Evolutionary conservation across 768 basidiomycete genomes (phyloP), one percentile per base, ranked within the genome.

Genomic region (Crepidotus variabilis): DNA sequence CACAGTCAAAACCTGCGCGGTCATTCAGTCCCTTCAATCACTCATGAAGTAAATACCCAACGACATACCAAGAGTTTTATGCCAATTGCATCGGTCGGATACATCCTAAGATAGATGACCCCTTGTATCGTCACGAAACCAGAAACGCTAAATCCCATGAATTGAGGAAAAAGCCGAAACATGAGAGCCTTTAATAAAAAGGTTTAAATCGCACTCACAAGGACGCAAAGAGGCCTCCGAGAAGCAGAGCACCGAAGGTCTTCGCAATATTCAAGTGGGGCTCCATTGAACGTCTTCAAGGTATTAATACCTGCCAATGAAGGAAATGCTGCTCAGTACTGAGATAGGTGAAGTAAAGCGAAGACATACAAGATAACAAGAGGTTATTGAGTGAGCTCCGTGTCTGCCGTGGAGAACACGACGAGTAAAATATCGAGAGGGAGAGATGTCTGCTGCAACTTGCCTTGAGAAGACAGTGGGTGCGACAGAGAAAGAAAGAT

Each of bases 211-310:
- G 14, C 11, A 66, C 72, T 14, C 50, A 75, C 76, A 72, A 43
- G 16, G 72, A 67, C 4, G 74, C 72, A 43, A 71, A 63, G 9
- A 76, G 62, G 1, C 71, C 74, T 2, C 76, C 76, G 13, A 76
- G 22, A 20, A 78, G 61, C 0, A 78, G 62, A 2, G 76, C 72
- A 23, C 76, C 76, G 54, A 69, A 74, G 13, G 73, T 72, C 47
- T 55, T 65, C 20, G 71, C 57, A 32, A 77, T 63, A 51, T 71
- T 68, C 46, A 63, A 56, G 50, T 61, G 13, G 13, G 3, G 39
- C 39, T 14, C 13, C 39, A 43, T 43, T 16, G 39, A 43, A 20
- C 5, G 39, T n/a, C n/a, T n/a, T n/a, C n/a, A n/a, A n/a, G n/a
- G n/a, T n/a, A n/a, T n/a, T n/a, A n/a, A n/a, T n/a, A n/a, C n/a